Conservation (phyloP, 2,329 filamentous ascomycete species). For the Aureobasidium subglaciale region DNA sequence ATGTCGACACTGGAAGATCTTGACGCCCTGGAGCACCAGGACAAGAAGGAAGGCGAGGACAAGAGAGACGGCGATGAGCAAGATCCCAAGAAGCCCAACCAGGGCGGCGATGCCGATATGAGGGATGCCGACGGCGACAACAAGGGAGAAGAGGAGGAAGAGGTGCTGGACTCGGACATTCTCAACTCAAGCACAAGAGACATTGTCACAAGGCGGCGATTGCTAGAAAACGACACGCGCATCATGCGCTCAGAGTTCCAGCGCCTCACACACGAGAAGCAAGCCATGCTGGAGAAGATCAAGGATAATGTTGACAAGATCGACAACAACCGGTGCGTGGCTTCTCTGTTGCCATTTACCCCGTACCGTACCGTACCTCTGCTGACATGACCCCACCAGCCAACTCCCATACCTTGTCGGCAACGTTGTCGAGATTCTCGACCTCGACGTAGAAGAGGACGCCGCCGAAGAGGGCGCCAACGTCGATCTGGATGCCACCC, state of each 20-base stretch:
- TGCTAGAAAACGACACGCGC: conserved; percentile 93
- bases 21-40: conserved; percentile 76
- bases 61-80: conserved; percentile 47
- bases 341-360: not conserved
- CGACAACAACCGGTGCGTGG: conserved; percentile 84
- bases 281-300: conserved; percentile 95
- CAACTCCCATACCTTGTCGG: conserved; percentile 97
- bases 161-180: conserved; percentile 88
- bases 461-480: conserved; percentile 97
- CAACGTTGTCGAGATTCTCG: conserved; percentile 94
- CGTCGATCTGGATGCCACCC: conserved; percentile 92
- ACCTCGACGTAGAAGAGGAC: conserved; percentile 92
- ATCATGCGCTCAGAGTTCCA: conserved; percentile 99
- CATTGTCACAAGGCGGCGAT: conserved; percentile 80
- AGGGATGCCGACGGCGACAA: conserved; percentile 60
- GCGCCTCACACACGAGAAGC: conserved; percentile 89
- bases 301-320: conserved; percentile 99
- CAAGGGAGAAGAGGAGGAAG: conserved; percentile 56
- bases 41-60: conserved; percentile 66
- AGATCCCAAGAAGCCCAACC: conserved; percentile 47
- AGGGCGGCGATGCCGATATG: conserved; percentile 75
- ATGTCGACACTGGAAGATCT: conserved; percentile 93
- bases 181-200: conserved; percentile 89
- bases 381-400: conserved; percentile 40
- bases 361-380: not conserved